Base-by-base conservation (phyloP, 2,329 filamentous ascomycete species). In the Fusarium multiceps region DNA sequence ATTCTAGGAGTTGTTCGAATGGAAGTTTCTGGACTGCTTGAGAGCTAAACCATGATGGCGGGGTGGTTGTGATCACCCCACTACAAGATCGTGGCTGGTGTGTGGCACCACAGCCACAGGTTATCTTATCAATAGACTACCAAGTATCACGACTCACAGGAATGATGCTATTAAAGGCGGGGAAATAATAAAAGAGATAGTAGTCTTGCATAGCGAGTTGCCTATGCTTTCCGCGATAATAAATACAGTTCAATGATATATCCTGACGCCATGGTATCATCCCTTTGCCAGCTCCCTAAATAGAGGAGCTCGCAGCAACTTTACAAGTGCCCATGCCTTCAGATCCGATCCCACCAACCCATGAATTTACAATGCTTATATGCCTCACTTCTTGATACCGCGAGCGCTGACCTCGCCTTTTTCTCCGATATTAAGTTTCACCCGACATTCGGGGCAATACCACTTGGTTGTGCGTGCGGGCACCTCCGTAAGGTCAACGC, bases 371-470 rank as follows among this genome's bases (percentile, higher is more conserved):
- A 42, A 56, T 51, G n/a, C 25, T n/a, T 18, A 48, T 37, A 40
- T 37, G 34, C 48, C 34, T 50, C 75, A 83, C 69, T 80, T 84
- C 79, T 80, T 86, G 13, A 88, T 80, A 8, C 86, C 86, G 62
- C 88, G 79, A n/a, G 87, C 87, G 63, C 80, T 90, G 13, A 90
- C 86, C 74, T 90, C 87, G 4, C 88, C 88, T 78, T 84, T 88
- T 79, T 89, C 87, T 8, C 88, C 88, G 71, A 90, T 88, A 49
- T 88, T 88, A 32, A 90, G 79, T 30, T 85, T 80, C 66, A 87
- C 86, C 42, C 90, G 84, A 76, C 93, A 96, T 51, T 93, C 89
- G 2, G 92, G 92, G 78, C 93, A 96, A 75, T 93, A 96, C 93
- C 93, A 96, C 79, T 93, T 94, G 4, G 90, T 90, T 32, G 91